Conservation (phyloP, 257 asterid genomes). For the Nicotiana sylvestris region DNA sequence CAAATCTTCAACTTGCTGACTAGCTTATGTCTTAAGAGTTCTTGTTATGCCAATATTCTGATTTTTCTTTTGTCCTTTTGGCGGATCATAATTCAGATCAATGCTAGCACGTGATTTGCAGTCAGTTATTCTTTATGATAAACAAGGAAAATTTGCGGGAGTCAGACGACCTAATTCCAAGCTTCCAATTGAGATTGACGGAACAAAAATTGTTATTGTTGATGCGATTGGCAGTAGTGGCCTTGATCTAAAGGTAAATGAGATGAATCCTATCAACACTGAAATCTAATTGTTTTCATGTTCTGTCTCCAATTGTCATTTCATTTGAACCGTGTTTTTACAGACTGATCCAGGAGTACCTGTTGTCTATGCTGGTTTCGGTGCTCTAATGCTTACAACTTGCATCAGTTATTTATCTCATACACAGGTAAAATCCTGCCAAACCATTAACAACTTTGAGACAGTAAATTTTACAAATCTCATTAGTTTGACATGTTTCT, state of each 20-base stretch:
- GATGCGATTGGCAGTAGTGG: constrained; percentile 92
- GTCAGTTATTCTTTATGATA: constrained; percentile 75
- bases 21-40: background rate
- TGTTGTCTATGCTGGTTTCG: constrained; percentile 88
- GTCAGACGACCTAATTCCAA: constrained; percentile 84
- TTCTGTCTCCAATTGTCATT: background rate
- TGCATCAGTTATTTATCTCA: constrained; percentile 86
- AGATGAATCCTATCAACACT: background rate
- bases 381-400: constrained; percentile 95
- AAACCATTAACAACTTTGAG: background rate
- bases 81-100: constrained; percentile 43
- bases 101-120: constrained; percentile 95
- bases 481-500: background rate
- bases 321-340: background rate
- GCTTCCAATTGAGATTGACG: constrained; percentile 82
- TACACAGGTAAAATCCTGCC: constrained; percentile 55
- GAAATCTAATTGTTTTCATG: background rate
- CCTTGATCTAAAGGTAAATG: constrained; percentile 73
- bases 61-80: background rate
- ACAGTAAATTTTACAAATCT: background rate
- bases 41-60: background rate
- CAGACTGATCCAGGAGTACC: constrained; percentile 86
- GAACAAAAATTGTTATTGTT: constrained; percentile 49
- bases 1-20: background rate
- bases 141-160: constrained; percentile 85